Percentiles rank a stretch among this genome's conserved stretches.
These are phyloP conservation scores for Heliocybe sulcata DNA, from an alignment of 1,284 basidiomycete species.

Conservation along the genomic window DNA sequence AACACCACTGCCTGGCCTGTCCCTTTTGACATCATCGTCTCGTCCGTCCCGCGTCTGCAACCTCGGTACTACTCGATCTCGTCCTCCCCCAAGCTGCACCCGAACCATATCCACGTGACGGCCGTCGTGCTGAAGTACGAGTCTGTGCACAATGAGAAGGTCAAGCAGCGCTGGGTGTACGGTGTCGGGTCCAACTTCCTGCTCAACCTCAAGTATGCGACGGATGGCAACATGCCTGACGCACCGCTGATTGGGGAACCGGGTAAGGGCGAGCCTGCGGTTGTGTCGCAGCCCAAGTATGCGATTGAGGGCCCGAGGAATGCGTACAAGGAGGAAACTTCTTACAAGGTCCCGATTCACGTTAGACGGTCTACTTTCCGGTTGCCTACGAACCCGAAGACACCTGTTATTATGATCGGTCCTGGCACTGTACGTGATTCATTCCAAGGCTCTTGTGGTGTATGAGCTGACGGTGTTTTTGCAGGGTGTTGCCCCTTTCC, in stretches of 20 bases:
- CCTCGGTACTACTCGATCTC: slow-evolving; percentile 99
- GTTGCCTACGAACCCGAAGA: slow-evolving; percentile 94
- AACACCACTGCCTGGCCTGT: slow-evolving; percentile 88
- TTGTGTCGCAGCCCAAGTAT: slow-evolving; percentile 62
- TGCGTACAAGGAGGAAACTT: slow-evolving; percentile 63
- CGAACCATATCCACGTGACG: slow-evolving; percentile 89
- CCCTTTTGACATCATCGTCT: slow-evolving; percentile 95
- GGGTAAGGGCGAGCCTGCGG: slow-evolving; percentile 25
- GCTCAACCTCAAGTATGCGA: slow-evolving; percentile 81
- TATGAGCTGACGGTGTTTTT: slow-evolving; percentile 6
- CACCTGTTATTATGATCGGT: slow-evolving; percentile 97
- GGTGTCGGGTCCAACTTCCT: slow-evolving; percentile 91
- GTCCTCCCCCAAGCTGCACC: slow-evolving; percentile 88
- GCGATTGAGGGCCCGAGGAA: slow-evolving; percentile 86
- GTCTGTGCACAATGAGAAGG: slow-evolving; percentile 47
- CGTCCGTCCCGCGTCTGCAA: slow-evolving; percentile 87
- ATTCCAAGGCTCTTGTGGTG: not conserved
- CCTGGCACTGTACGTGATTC: slow-evolving; percentile 81
- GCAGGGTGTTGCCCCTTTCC: slow-evolving; percentile 96
- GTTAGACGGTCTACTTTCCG: slow-evolving; percentile 95
- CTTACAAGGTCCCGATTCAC: slow-evolving; percentile 89
- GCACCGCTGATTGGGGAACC: slow-evolving; percentile 33
- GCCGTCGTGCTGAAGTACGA: slow-evolving; percentile 92
- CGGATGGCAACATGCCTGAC: slow-evolving; percentile 53
- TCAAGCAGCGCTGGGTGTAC: slow-evolving; percentile 62